Conservation (phyloP, 1,284 basidiomycete species). For the Cryptococcus floricola region DNA sequence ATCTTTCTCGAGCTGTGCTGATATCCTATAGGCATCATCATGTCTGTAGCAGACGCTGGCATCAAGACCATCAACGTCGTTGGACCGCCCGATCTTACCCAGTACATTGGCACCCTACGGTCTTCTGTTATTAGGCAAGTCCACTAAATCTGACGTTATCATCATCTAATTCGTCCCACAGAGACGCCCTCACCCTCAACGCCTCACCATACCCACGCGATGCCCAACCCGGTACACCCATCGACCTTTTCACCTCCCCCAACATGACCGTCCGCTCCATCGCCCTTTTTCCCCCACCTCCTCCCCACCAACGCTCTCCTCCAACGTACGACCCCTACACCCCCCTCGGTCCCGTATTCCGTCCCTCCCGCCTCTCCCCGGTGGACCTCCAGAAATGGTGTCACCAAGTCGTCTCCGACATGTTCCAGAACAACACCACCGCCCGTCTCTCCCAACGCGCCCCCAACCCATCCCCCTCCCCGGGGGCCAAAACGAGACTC, state of each 20-base stretch:
- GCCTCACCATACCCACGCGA: constrained; percentile 10
- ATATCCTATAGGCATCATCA: constrained; percentile 61
- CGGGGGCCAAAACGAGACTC: neutral
- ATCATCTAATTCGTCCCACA: neutral
- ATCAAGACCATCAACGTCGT: constrained; percentile 59
- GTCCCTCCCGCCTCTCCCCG: constrained; percentile 14
- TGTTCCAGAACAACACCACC: constrained; percentile 20
- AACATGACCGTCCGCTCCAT: constrained; percentile 34
- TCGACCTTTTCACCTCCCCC: constrained; percentile 22
- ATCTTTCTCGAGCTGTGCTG: no score
- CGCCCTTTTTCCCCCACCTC: constrained; percentile 13
- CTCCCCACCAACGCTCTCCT: neutral
- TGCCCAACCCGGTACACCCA: constrained; percentile 6
- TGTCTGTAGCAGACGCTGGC: constrained; percentile 74
- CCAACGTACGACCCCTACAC: constrained; percentile 1
- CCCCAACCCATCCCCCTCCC: neutral
- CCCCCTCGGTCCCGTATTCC: constrained; percentile 5
- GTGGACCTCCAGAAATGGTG: constrained; percentile 25
- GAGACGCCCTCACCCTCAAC: constrained; percentile 14
- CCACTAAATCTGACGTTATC: neutral
- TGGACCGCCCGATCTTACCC: constrained; percentile 68
- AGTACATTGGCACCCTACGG: constrained; percentile 63
- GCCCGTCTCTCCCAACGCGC: constrained; percentile 8
- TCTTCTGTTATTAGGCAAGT: constrained; percentile 22
- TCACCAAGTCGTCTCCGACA: constrained; percentile 22